Evolutionary conservation across 2,329 filamentous ascomycete species (phyloP), one percentile per base, ranked within the genome.

Genomic region (Neoarthrinium moseri): DNA sequence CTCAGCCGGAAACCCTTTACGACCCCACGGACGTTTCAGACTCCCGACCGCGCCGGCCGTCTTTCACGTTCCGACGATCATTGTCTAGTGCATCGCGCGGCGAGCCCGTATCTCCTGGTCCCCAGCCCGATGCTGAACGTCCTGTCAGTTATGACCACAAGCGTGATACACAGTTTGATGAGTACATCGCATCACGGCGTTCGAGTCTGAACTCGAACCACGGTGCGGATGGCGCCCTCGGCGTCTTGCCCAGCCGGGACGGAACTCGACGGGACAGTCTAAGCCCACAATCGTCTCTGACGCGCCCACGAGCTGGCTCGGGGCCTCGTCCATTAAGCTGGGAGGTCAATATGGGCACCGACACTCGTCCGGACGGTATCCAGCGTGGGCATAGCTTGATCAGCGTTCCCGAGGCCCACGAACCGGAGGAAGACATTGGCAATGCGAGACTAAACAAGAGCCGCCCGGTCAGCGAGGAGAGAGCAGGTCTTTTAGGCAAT

Each of bases 121-220:
- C 49, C 43, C 17, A 50, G 51, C 37, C 52, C 43, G 27, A 35
- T 5, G 8, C 22, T 12, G 52, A 59, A 43, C 57, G 54, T 3
- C 56, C 50, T 20, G 30, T 29, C 8, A 60, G 64, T 32, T 75
- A 75, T 56, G 66, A 62, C 43, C 72, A 76, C 57, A 62, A 68
- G 59, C 65, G 73, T 5, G 69, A 74, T 43, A 75, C 73, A 4
- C 65, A 70, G 45, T 77, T 75, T 47, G 73, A 76, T 39, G 66
- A 69, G 5, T 76, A 72, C 54, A 53, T 72, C 15, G 64, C 65
- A 20, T n/a, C n/a, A n/a, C 64, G 62, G 7, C 63, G 64, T 10
- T 52, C 49, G 4, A 61, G 59, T 43, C 47, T 51, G 17, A 49
- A 35, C 35, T 48, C 54, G 13, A 50, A 53, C 10, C 55, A 57